Percentiles rank a stretch among this genome's conserved stretches.
Evolutionary conservation across 768 basidiomycete genomes (phyloP).

Genomic region (Naganishia vaughanmartiniae): DNA sequence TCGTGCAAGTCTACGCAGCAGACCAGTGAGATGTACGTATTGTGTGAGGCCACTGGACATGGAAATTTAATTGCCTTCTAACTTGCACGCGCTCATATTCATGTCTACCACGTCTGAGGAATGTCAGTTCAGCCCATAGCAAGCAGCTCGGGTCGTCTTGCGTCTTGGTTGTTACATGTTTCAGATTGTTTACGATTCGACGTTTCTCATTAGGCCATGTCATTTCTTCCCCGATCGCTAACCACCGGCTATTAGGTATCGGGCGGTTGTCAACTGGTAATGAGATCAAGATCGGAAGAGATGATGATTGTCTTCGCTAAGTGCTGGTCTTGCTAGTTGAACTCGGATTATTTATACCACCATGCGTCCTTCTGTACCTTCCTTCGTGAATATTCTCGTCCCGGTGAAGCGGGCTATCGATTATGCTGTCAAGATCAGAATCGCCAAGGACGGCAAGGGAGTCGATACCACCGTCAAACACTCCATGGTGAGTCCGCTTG

Average conservation of each 20-base stretch:
- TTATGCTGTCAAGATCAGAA: slow-evolving; percentile 97
- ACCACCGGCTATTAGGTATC: slow-evolving; percentile 18
- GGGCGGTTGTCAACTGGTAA: slow-evolving; percentile 5
- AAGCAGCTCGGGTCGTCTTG: too few species aligned
- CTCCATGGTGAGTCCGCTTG: slow-evolving; percentile 76
- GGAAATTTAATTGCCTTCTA: too few species aligned
- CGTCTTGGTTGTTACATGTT: not conserved
- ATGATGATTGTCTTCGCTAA: not conserved
- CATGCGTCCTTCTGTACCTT: slow-evolving; percentile 73
- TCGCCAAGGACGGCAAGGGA: slow-evolving; percentile 90
- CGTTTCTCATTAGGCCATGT: not conserved
- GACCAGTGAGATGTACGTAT: too few species aligned
- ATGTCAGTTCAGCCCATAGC: too few species aligned
- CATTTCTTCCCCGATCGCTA: slow-evolving; percentile 1
- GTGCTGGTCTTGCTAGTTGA: not conserved
- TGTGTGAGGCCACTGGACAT: too few species aligned
- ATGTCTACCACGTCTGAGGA: not conserved
- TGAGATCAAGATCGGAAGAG: not conserved
- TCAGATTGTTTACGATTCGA: slow-evolving; percentile 14
- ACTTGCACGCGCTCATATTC: too few species aligned
- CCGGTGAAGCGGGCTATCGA: slow-evolving; percentile 95
- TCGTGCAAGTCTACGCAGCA: too few species aligned
- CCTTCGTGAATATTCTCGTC: slow-evolving; percentile 83
- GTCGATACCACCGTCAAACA: slow-evolving; percentile 98
- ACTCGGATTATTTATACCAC: not conserved